Evolutionary conservation across 768 basidiomycete genomes (phyloP), one percentile per base, ranked within the genome.

Genomic region (Russula emetica): DNA sequence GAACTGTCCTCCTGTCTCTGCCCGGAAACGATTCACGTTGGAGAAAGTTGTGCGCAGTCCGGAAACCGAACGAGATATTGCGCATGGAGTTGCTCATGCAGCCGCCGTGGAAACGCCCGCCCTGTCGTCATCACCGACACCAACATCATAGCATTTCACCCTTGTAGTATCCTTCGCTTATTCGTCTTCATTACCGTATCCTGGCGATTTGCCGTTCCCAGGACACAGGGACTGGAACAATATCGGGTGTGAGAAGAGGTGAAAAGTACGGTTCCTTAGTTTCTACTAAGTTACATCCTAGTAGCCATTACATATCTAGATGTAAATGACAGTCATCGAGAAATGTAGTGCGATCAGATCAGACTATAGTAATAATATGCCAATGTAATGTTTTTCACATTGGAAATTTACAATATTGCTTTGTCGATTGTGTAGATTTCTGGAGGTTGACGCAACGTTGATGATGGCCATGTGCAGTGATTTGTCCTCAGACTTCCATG

Each of bases 1-100:
- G 63, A 89, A 92, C 70, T 92, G 90, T 73, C 86, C 85, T 47
- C 90, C 90, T 26, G 77, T 90, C 70, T 93, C 91, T 34, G 88
- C 87, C 26, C 78, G 82, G 67, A 93, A 93, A 75, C 80, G 87
- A 34, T 93, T 92, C 78, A 83, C 75, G 55, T 76, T 93, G 54
- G 85, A 91, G 70, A 80, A 76, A 58, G 72, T 93, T 38, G 69
- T 91, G 47, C 80, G 77, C 68, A 91, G 90, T 69, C 90, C 90
- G 8, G 83, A 85, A 71, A 78, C 78, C 18, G 84, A 86, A 55
- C 67, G 67, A 24, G 61, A 60, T 28, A 38, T 58, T 14, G 61
- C 59, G 38, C 66, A 67, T 28, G 42, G 54, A 22, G 26, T 58
- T 14, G 61, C 59, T 44, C 66, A 67, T 28, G 42, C 58, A 22